These are phyloP conservation scores for Tanacetum coccineum DNA, from an alignment of 129 eudicot genomes.

Conservation along the genomic window DNA sequence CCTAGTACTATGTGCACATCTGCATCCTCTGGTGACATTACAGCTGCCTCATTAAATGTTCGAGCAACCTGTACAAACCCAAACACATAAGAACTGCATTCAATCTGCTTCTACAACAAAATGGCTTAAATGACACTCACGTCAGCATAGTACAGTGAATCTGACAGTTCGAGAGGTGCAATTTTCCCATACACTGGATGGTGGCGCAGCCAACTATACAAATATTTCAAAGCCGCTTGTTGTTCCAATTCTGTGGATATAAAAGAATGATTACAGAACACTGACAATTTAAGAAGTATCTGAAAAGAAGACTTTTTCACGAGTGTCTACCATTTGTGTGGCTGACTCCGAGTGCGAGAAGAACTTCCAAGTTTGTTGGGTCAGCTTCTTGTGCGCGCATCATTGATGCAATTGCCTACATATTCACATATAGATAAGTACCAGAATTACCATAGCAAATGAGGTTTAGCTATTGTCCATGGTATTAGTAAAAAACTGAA, in stretches of 20 bases:
- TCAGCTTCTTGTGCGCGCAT: slow-evolving; percentile 91
- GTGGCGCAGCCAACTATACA: slow-evolving; percentile 81
- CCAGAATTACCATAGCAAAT: neutral
- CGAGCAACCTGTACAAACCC: slow-evolving; percentile 58
- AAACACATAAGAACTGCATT: slow-evolving; percentile 12
- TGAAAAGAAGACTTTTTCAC: neutral
- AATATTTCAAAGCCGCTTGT: slow-evolving; percentile 82
- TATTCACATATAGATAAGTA: slow-evolving; percentile 3
- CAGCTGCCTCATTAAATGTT: slow-evolving; percentile 84
- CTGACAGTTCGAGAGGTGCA: slow-evolving; percentile 59
- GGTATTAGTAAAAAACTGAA: neutral
- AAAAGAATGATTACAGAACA: slow-evolving; percentile 4
- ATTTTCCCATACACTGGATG: slow-evolving; percentile 78
- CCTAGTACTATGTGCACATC: slow-evolving; percentile 97
- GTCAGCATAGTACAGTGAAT: slow-evolving; percentile 76
- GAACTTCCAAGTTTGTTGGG: slow-evolving; percentile 89
- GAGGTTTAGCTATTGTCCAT: neutral
- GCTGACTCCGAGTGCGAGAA: slow-evolving; percentile 98
- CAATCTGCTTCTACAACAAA: no score
- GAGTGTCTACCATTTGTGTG: slow-evolving; percentile 74
- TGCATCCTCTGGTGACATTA: slow-evolving; percentile 92
- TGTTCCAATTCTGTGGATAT: slow-evolving; percentile 78
- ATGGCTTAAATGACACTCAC: slow-evolving; percentile 38
- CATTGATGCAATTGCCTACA: slow-evolving; percentile 93
- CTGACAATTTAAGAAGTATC: neutral